Conservation (phyloP, 108 stramenopile genomes). For the Licmophora abbreviata region DNA sequence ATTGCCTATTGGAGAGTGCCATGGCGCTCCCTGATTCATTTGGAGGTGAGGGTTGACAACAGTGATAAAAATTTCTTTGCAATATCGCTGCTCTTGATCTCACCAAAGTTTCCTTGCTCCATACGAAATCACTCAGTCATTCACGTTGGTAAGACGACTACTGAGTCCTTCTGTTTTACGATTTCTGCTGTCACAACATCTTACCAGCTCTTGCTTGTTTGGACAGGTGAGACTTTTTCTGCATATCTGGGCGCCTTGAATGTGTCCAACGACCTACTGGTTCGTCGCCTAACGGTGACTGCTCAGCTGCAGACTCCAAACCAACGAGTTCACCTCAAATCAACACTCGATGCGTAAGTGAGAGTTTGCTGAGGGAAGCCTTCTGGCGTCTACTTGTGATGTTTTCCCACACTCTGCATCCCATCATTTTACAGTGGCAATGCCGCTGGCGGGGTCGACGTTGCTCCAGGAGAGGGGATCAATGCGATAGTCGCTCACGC, state of each 20-base stretch:
- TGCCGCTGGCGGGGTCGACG: slow-evolving; percentile 33
- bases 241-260: slow-evolving; percentile 78
- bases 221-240: slow-evolving; percentile 75
- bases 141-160: slow-evolving; percentile 9
- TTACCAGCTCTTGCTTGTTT: no score
- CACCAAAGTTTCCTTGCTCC: no score
- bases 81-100: no score
- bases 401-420: no score
- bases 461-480: slow-evolving; percentile 39
- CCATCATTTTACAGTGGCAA: slow-evolving; percentile 17
- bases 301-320: slow-evolving; percentile 78
- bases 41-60: slow-evolving; percentile 22
- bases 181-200: slow-evolving; percentile 21
- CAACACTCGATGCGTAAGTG: slow-evolving; percentile 11
- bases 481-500: slow-evolving; percentile 71
- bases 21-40: slow-evolving; percentile 77
- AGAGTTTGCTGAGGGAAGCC: neutral
- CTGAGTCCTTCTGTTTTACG: neutral
- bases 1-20: slow-evolving; percentile 29
- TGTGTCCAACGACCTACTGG: slow-evolving; percentile 27
- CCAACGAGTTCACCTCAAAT: slow-evolving; percentile 32
- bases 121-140: slow-evolving; percentile 5
- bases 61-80: no score
- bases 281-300: slow-evolving; percentile 48
- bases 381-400: neutral